Base-by-base conservation (phyloP, 805 yeast genomes). In the Ogataea thermomethanolica region DNA sequence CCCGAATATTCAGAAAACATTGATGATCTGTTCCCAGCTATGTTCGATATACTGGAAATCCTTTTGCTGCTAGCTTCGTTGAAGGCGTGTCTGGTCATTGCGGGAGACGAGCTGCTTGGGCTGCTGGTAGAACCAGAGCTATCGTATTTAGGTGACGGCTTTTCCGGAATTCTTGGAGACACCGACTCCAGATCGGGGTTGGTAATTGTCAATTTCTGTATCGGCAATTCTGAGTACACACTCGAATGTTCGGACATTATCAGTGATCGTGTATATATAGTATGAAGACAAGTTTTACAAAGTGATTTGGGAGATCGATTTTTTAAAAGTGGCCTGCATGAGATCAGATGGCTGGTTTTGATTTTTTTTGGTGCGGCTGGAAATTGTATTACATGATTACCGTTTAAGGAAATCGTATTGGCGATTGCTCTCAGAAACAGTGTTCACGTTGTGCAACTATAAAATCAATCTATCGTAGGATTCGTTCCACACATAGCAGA, bases 1-100 rank as follows among this genome's bases (percentile, higher is more conserved):
- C 69, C 69, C 0, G 67, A 62, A 45, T 65, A 65, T 5, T 61
- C 59, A 1, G 69, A 64, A 33, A 62, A 27, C 45, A 57, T 41
- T 1, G 69, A 65, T 2, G 54, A 43, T 40, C 69, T 42, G 24
- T 55, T 55, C 8, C 54, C 59, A 4, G 54, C 42, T 14, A 29
- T 27, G 37, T 46, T 45, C 27, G 39, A 35, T 24, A 41, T 8
- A 24, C 38, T 41, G 12, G 44, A 37, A 5, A 28, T 25, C 17
- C 47, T 37, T 13, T 32, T 40, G 13, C 11, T 27, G 31, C 30
- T 28, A 8, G 21, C 22, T 4, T 42, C 40, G 13, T 33, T 29
- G 15, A 39, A 13, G 34, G 29, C 10, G 7, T 22, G 30, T 35
- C 22, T 29, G 17, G 27, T 22, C 7, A 24, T 3, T n/a, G 21